phyloP scores from a whole-genome alignment of 225 moss, liverwort and hornwort species.

The Marchantia paleacea region DNA sequence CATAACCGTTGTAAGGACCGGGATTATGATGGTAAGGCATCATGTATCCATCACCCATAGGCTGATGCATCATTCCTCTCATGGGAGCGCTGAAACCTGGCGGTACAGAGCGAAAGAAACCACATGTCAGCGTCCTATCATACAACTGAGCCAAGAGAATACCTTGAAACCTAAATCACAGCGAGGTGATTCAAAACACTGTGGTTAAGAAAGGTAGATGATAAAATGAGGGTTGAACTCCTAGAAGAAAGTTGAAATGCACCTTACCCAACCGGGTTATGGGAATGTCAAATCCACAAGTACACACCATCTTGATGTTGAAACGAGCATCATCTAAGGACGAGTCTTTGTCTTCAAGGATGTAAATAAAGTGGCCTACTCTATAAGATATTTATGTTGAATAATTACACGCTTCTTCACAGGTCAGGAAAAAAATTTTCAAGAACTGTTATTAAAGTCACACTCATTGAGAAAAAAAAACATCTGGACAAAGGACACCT shows the following conservation, averaged over 20 bases:
- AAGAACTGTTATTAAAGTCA: not conserved
- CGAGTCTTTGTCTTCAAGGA: too few species aligned
- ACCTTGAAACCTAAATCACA: too few species aligned
- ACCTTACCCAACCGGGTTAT: too few species aligned
- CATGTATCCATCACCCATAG: constrained; percentile 43
- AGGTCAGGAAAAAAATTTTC: too few species aligned
- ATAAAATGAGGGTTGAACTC: not conserved
- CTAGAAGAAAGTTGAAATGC: too few species aligned
- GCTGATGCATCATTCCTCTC: constrained; percentile 49
- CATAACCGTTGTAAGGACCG: constrained; percentile 41
- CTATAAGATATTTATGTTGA: too few species aligned
- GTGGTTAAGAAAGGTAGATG: not conserved
- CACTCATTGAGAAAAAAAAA: not conserved
- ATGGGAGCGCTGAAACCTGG: constrained; percentile 44
- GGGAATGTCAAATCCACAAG: too few species aligned
- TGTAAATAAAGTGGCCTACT: too few species aligned
- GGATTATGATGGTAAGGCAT: constrained; percentile 46
- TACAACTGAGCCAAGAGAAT: not conserved
- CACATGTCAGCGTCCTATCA: not conserved
- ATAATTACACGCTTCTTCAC: too few species aligned
- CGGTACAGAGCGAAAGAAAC: not conserved
- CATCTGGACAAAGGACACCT: not conserved
- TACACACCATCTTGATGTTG: too few species aligned
- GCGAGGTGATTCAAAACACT: not conserved
- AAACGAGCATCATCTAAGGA: too few species aligned